These are phyloP conservation scores for Saccharomycopsis synnaedendra DNA, from an alignment of 805 yeast species.

Conservation along the genomic window DNA sequence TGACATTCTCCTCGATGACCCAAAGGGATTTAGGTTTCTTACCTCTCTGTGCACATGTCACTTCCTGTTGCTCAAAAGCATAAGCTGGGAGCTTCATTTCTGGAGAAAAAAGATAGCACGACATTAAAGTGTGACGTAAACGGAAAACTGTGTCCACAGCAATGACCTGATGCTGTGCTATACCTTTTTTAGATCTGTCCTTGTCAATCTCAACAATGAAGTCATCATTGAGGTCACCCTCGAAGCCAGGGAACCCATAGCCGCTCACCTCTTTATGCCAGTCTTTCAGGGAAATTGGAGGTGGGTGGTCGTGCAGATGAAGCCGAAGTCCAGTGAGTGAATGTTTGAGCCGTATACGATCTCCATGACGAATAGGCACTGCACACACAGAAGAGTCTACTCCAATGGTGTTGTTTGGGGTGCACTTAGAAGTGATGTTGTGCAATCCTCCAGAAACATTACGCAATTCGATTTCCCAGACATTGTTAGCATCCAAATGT, in stretches of 20 bases:
- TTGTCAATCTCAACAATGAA: conserved; percentile 65
- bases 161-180: conserved; percentile 43
- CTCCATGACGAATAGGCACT: conserved; percentile 53
- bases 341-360: conserved; percentile 60
- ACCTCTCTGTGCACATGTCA: conserved; percentile 68
- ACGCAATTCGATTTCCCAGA: conserved; percentile 60
- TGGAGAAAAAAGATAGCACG: conserved; percentile 64
- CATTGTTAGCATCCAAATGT: conserved; percentile 63
- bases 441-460: conserved; percentile 24
- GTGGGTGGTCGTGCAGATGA: conserved; percentile 67
- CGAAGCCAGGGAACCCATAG: conserved; percentile 68
- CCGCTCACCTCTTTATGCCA: conserved; percentile 79
- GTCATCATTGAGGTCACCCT: conserved; percentile 79
- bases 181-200: conserved; percentile 35
- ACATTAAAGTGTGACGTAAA: conserved; percentile 69
- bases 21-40: conserved; percentile 63
- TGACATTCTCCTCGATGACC: conserved; percentile 66
- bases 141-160: conserved; percentile 67
- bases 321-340: conserved; percentile 47
- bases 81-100: conserved; percentile 67
- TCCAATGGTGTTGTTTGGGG: conserved; percentile 36
- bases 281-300: conserved; percentile 65
- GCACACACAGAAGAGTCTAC: conserved; percentile 25
- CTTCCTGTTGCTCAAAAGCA: conserved; percentile 82
- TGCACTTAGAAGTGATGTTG: background rate